These are phyloP conservation scores for Cryoendolithus antarcticus DNA, from an alignment of 2,329 filamentous ascomycete species.

Conservation along the genomic window DNA sequence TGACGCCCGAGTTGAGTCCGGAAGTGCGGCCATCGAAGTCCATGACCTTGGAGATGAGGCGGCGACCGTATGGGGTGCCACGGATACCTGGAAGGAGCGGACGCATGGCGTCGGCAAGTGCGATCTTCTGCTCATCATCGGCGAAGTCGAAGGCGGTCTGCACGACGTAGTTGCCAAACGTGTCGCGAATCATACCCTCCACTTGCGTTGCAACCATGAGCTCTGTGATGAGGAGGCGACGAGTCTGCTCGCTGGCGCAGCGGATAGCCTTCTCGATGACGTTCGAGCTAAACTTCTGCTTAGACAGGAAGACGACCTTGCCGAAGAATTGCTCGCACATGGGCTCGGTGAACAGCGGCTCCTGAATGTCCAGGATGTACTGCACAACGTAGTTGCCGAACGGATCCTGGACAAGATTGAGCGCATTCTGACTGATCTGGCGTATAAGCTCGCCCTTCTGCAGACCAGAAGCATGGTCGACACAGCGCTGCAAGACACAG, in stretches of 20 bases:
- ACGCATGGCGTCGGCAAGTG: constrained; percentile 72
- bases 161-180: constrained; percentile 94
- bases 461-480: constrained; percentile 83
- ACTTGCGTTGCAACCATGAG: constrained; percentile 64
- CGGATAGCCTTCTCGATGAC: constrained; percentile 90
- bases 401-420: constrained; percentile 82
- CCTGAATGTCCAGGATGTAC: constrained; percentile 90
- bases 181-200: constrained; percentile 79
- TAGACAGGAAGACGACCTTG: constrained; percentile 60
- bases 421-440: constrained; percentile 80
- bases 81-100: constrained; percentile 76
- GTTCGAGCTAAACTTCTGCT: constrained; percentile 98
- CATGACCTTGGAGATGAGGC: constrained; percentile 78
- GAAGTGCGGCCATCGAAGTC: constrained; percentile 38
- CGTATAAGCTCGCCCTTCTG: constrained; percentile 81
- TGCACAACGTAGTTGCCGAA: constrained; percentile 99
- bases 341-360: constrained; percentile 76
- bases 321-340: constrained; percentile 70
- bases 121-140: constrained; percentile 57
- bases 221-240: constrained; percentile 74
- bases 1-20: constrained; percentile 17
- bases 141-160: constrained; percentile 88
- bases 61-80: constrained; percentile 84
- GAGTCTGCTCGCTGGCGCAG: constrained; percentile 62
- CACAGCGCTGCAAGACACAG: constrained; percentile 94